Conservation (phyloP, 768 basidiomycete genomes). For the Lentinula boryana region DNA sequence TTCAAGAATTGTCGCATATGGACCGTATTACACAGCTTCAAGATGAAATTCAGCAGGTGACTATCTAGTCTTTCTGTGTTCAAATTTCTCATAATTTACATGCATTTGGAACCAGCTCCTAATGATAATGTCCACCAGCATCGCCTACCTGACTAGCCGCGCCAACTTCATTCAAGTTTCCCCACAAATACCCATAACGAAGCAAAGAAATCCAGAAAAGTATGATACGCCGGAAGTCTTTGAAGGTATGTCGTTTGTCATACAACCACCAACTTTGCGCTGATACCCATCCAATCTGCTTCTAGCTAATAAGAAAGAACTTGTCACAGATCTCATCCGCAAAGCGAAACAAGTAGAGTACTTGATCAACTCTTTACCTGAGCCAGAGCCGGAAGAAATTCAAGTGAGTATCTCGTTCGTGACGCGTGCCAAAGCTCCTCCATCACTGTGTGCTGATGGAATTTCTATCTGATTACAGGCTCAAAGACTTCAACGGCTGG, state of each 20-base stretch:
- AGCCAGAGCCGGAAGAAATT: slow-evolving; percentile 70
- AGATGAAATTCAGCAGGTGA: slow-evolving; percentile 86
- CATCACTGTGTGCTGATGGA: background rate
- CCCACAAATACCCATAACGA: slow-evolving; percentile 77
- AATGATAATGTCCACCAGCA: slow-evolving; percentile 79
- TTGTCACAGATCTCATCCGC: slow-evolving; percentile 74
- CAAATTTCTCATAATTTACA: background rate
- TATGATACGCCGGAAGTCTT: slow-evolving; percentile 69
- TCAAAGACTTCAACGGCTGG: slow-evolving; percentile 56
- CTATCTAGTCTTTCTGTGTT: slow-evolving; percentile 8
- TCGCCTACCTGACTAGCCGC: slow-evolving; percentile 73
- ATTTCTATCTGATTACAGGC: slow-evolving; percentile 33
- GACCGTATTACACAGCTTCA: slow-evolving; percentile 94
- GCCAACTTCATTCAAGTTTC: slow-evolving; percentile 77
- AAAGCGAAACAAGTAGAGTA: slow-evolving; percentile 90
- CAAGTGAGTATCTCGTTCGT: slow-evolving; percentile 40
- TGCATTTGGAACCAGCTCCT: slow-evolving; percentile 50
- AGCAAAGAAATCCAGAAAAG: slow-evolving; percentile 66
- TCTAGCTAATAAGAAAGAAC: slow-evolving; percentile 76
- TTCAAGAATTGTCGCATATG: slow-evolving; percentile 91
- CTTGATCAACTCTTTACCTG: slow-evolving; percentile 74
- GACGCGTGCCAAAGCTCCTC: background rate
- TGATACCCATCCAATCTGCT: background rate
- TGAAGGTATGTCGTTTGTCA: slow-evolving; percentile 43
- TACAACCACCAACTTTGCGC: background rate